These are phyloP conservation scores for Pterocarpus santalinus DNA, from an alignment of 306 rosid genomes.

Conservation along the genomic window DNA sequence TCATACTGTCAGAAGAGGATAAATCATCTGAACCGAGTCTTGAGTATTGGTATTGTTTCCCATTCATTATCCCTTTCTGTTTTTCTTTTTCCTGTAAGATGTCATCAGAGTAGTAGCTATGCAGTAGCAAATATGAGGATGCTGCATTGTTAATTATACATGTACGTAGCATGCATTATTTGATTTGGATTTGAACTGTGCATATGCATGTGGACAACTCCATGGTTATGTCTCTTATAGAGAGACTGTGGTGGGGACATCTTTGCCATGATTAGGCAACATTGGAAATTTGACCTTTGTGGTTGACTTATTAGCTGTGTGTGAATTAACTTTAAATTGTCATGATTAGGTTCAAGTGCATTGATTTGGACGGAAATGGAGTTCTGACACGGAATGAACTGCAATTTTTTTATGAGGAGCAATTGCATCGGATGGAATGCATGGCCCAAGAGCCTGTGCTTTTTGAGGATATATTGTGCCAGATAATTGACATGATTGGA, in stretches of 20 bases:
- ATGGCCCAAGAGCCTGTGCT: constrained; percentile 99
- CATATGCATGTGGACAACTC: not conserved
- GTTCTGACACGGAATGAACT: constrained; percentile 90
- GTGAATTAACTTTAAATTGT: constrained; percentile 43
- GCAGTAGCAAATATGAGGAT: constrained; percentile 16
- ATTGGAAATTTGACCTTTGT: constrained; percentile 38
- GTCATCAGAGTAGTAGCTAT: constrained; percentile 30
- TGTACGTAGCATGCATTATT: constrained; percentile 19
- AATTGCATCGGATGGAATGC: constrained; percentile 99
- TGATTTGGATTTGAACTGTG: constrained; percentile 21
- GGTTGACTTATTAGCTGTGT: constrained; percentile 32
- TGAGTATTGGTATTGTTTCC: constrained; percentile 84
- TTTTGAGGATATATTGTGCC: constrained; percentile 98
- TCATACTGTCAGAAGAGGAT: constrained; percentile 97
- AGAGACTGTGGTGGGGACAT: not conserved
- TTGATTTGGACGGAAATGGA: constrained; percentile 98
- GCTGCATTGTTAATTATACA: constrained; percentile 15
- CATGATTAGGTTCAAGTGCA: constrained; percentile 89
- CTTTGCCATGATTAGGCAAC: not conserved
- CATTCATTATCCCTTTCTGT: constrained; percentile 33
- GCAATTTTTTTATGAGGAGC: constrained; percentile 99
- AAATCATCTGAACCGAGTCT: constrained; percentile 97
- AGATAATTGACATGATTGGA: constrained; percentile 94
- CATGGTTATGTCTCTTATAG: constrained; percentile 27
- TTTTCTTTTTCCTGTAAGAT: constrained; percentile 17